Evolutionary conservation across 1,284 basidiomycete species (phyloP).

Genomic region (Pseudozyma tsukubaensis): DNA sequence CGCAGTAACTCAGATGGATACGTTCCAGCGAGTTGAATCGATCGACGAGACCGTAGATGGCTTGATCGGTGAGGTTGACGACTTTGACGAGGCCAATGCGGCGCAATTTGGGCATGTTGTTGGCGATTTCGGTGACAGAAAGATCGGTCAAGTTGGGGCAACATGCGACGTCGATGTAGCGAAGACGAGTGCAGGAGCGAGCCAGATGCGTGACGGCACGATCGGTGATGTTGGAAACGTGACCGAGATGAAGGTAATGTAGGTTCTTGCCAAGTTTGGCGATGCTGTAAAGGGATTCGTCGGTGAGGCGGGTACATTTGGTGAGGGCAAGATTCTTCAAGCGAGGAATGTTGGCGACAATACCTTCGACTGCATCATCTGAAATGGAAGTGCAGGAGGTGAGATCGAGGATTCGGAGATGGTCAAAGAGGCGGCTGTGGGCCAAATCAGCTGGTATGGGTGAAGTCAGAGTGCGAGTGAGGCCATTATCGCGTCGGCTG

Average conservation of each 20-base stretch:
- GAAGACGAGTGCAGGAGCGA: slow-evolving; percentile 86
- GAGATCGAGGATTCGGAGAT: slow-evolving; percentile 71
- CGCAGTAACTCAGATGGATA: slow-evolving; percentile 96
- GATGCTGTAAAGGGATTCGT: slow-evolving; percentile 85
- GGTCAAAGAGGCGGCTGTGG: slow-evolving; percentile 55
- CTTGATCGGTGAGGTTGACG: slow-evolving; percentile 90
- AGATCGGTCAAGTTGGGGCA: slow-evolving; percentile 90
- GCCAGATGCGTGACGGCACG: slow-evolving; percentile 85
- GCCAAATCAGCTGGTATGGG: slow-evolving; percentile 39
- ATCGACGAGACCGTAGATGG: slow-evolving; percentile 83
- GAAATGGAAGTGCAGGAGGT: slow-evolving; percentile 85
- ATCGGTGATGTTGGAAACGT: slow-evolving; percentile 87
- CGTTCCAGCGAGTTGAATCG: slow-evolving; percentile 83
- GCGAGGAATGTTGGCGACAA: slow-evolving; percentile 86
- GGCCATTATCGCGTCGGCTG: slow-evolving; percentile 8
- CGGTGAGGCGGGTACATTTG: slow-evolving; percentile 88
- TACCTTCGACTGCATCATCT: slow-evolving; percentile 89
- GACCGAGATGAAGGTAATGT: slow-evolving; percentile 95
- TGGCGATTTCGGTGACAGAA: slow-evolving; percentile 89
- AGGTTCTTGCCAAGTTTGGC: slow-evolving; percentile 88
- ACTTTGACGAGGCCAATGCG: slow-evolving; percentile 94
- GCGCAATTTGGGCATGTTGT: slow-evolving; percentile 84
- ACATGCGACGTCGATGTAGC: slow-evolving; percentile 98
- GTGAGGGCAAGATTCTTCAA: slow-evolving; percentile 92
- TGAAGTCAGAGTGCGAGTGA: slow-evolving; percentile 17